These are phyloP conservation scores for Leishmania mexicana DNA, from an alignment of 208 protist genomes.

Conservation along the genomic window DNA sequence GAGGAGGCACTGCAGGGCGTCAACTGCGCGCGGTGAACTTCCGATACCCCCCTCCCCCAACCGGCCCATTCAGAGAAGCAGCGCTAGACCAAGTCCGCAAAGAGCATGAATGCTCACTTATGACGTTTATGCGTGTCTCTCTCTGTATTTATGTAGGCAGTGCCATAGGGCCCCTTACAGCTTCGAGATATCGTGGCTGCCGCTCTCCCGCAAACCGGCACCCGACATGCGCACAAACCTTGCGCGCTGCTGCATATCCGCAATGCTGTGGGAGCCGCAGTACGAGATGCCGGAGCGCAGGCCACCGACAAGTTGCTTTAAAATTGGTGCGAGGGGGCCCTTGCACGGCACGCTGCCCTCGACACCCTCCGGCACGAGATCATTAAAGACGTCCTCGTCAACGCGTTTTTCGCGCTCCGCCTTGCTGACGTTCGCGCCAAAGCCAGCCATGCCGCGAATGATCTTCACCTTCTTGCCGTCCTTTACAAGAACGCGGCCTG, in stretches of 20 bases:
- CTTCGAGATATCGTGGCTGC: constrained; percentile 91
- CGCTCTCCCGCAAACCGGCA: constrained; percentile 83
- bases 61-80: neutral
- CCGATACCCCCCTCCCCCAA: neutral
- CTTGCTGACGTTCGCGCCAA: constrained; percentile 91
- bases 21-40: neutral
- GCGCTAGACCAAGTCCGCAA: neutral
- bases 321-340: constrained; percentile 74
- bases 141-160: constrained; percentile 13
- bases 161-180: constrained; percentile 36
- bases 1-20: neutral
- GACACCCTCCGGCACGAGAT: constrained; percentile 89
- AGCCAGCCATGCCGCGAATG: constrained; percentile 92
- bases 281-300: constrained; percentile 92
- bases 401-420: constrained; percentile 80
- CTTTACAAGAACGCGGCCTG: constrained; percentile 87
- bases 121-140: neutral
- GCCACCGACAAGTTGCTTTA: constrained; percentile 88
- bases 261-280: constrained; percentile 75
- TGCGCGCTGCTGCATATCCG: constrained; percentile 83
- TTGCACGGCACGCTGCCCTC: constrained; percentile 89
- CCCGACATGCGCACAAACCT: constrained; percentile 86
- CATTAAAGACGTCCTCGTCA: constrained; percentile 87
- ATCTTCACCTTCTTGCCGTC: constrained; percentile 93
- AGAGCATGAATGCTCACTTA: neutral